Evolutionary conservation across 129 eudicot species (phyloP).

Genomic region (Tanacetum coccineum): DNA sequence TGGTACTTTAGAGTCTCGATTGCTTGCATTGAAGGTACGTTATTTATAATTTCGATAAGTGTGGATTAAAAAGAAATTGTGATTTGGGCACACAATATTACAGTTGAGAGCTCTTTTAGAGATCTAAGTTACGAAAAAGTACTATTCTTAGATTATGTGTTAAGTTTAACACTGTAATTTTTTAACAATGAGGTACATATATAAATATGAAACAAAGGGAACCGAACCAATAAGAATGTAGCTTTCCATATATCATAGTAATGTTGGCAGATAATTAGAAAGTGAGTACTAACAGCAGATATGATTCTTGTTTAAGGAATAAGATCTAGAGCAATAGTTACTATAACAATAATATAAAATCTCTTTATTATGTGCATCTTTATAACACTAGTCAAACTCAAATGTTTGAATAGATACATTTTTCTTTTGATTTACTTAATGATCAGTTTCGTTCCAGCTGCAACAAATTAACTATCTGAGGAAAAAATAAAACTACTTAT

Average conservation of each 20-base stretch:
- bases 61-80: too few species aligned
- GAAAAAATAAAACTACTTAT: too few species aligned
- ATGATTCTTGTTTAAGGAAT: too few species aligned
- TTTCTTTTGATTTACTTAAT: too few species aligned
- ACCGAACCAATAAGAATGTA: conserved; percentile 4
- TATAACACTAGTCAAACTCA: conserved; percentile 21
- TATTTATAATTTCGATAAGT: too few species aligned
- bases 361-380: conserved; percentile 14
- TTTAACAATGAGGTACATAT: neutral
- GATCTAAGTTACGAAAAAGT: neutral
- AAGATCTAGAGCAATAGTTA: too few species aligned
- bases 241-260: conserved; percentile 8
- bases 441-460: too few species aligned
- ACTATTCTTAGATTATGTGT: neutral
- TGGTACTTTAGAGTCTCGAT: too few species aligned
- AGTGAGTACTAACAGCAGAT: conserved; percentile 7
- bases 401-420: neutral
- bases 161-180: neutral
- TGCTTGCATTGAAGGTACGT: too few species aligned
- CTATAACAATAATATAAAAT: neutral
- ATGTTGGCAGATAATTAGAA: conserved; percentile 9
- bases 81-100: conserved; percentile 6
- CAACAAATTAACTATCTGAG: too few species aligned
- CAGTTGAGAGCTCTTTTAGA: conserved; percentile 6
- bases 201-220: neutral